A percentile compares a stretch with the other conserved stretches of the same genome.
phyloP scores from a whole-genome alignment of 129 eudicot species.

The Scalesia atractyloides region DNA sequence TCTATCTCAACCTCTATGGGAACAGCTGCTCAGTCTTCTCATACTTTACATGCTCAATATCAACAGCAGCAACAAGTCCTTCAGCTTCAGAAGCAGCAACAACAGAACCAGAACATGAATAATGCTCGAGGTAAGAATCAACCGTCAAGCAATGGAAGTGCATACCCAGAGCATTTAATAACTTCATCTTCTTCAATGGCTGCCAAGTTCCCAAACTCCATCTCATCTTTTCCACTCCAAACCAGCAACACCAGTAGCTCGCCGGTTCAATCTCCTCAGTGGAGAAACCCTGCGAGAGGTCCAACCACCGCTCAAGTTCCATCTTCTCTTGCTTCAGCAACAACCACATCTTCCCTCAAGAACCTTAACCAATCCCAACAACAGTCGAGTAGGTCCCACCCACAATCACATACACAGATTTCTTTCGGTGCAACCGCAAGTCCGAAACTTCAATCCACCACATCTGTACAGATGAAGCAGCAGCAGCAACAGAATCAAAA shows the following conservation, averaged over 20 bases:
- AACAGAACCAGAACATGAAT: slow-evolving; percentile 36
- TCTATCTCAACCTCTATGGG: slow-evolving; percentile 34
- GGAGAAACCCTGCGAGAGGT: slow-evolving; percentile 68
- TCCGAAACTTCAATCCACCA: slow-evolving; percentile 47
- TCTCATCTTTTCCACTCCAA: slow-evolving; percentile 63
- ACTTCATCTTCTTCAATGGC: slow-evolving; percentile 53
- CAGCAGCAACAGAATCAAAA: slow-evolving; percentile 46
- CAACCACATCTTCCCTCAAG: slow-evolving; percentile 55
- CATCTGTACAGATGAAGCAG: slow-evolving; percentile 33
- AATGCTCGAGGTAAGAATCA: slow-evolving; percentile 53
- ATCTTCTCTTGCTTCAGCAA: slow-evolving; percentile 41
- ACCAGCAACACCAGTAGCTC: slow-evolving; percentile 44
- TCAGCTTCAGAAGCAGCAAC: slow-evolving; percentile 61
- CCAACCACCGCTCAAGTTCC: slow-evolving; percentile 60
- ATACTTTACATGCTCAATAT: slow-evolving; percentile 43
- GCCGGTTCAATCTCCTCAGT: slow-evolving; percentile 76
- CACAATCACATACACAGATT: slow-evolving; percentile 73
- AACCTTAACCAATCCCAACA: slow-evolving; percentile 46
- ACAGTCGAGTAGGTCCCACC: slow-evolving; percentile 52
- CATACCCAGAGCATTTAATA: slow-evolving; percentile 54
- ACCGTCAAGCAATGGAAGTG: slow-evolving; percentile 54
- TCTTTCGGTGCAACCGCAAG: slow-evolving; percentile 63
- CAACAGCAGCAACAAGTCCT: slow-evolving; percentile 53
- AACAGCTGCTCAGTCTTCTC: slow-evolving; percentile 43
- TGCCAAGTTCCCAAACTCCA: slow-evolving; percentile 57